Conservation (phyloP, 2,329 filamentous ascomycete genomes). For the Penicillium aurantiogriseum region DNA sequence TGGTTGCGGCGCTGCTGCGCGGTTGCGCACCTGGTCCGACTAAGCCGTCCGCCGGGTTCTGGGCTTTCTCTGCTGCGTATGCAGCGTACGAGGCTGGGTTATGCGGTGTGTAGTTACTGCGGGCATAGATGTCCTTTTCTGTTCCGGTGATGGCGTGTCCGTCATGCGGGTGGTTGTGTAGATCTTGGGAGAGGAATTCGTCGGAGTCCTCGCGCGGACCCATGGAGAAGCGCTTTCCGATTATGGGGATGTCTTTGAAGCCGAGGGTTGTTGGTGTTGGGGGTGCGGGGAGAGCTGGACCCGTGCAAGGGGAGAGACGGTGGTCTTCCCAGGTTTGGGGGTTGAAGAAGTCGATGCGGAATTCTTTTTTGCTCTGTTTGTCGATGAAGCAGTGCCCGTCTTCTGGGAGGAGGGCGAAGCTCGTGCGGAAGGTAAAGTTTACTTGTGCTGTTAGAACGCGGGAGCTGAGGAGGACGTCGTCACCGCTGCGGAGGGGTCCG, state of each 20-base stretch:
- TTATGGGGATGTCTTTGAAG: slow-evolving; percentile 40
- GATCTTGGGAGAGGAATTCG: slow-evolving; percentile 25
- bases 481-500: slow-evolving; percentile 85
- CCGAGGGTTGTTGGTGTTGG: slow-evolving; percentile 43
- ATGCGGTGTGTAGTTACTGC: slow-evolving; percentile 1
- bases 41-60: slow-evolving; percentile 30
- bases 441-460: slow-evolving; percentile 83
- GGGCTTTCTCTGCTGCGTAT: slow-evolving; percentile 12
- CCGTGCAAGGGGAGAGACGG: slow-evolving; percentile 73
- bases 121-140: slow-evolving; percentile 9
- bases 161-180: slow-evolving; percentile 8
- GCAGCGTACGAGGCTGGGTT: slow-evolving; percentile 13
- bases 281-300: slow-evolving; percentile 59
- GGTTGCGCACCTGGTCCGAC: slow-evolving; percentile 28
- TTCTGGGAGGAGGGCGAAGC: slow-evolving; percentile 79
- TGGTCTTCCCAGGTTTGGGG: slow-evolving; percentile 75
- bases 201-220: slow-evolving; percentile 6
- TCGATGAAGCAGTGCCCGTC: slow-evolving; percentile 87
- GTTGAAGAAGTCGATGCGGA: slow-evolving; percentile 81
- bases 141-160: slow-evolving; percentile 3
- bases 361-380: slow-evolving; percentile 74
- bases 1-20: slow-evolving; percentile 26
- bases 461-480: slow-evolving; percentile 84
- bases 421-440: slow-evolving; percentile 87
- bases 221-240: slow-evolving; percentile 40